Evolutionary conservation across 352 stramenopile species (phyloP), one percentile per base, ranked within the genome.

Genomic region (Phytophthora cajani): DNA sequence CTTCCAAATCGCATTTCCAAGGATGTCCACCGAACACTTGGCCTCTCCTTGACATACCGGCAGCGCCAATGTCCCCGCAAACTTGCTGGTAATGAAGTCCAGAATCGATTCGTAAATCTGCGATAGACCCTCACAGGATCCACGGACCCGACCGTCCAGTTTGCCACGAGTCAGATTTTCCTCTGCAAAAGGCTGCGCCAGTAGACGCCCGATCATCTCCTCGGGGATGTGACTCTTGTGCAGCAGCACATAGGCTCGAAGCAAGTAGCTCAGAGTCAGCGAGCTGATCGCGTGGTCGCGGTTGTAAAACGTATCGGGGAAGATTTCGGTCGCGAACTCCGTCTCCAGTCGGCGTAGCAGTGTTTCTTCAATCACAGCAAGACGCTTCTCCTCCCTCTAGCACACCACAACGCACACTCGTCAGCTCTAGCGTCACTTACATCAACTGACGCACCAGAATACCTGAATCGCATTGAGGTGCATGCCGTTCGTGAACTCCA

Each of bases 241-340:
- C 0, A 97, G 71, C 38, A 92, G 56, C 19, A 93, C 84, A 36
- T 96, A 97, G 14, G 87, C 79, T 38, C 86, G 82, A 33, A 97
- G 57, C 42, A 95, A 67, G 44, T 88, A 93, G 62, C 81, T 89
- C 17, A 97, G 71, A 2, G 81, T 86, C 7, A 74, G 33, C 0
- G 81, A 74, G 23, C 79, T 95, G 56, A 97, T 89, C 0, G 77
- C 11, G 49, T 94, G 89, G 38, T 95, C 88, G 3, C 88, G 87
- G 52, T 86, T 86, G 74, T 97, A 97, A 47, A 96, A 96, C 11
- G 87, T 94, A 63, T 97, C 89, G 0, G 89, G 89, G 14, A 95
- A 89, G 38, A 97, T 91, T 62, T 97, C 88, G 10, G 89, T 94
- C 32, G 87, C 80, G 42, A 96, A 90, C 62, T 96, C 89, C 1